Base-by-base conservation (phyloP, 805 yeast genomes). In the Millerozyma miso region DNA sequence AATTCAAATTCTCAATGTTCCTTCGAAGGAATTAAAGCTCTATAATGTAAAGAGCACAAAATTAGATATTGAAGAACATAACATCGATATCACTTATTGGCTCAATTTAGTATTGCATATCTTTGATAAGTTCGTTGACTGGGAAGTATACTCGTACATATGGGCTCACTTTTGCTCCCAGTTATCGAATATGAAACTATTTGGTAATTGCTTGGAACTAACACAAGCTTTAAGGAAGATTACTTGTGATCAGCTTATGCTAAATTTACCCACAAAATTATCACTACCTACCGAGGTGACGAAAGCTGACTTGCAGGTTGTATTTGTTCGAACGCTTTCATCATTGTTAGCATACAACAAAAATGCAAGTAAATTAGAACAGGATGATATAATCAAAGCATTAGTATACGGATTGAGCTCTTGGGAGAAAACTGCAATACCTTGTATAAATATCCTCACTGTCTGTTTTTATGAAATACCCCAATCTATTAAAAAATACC, bases 391-490 rank as follows among this genome's bases (percentile, higher is more conserved):
- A 18, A 72, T 86, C 14, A 74, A 73, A 42, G 71, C 88, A 0
- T 67, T 84, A 19, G 66, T 83, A 10, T 62, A 73, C 37, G 86
- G 87, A 0, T 61, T 86, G 41, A 75, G 80, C 1, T 80, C 88
- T 0, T 84, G 90, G 87, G 88, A 88, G 46, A 79, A 78, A 46
- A 80, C 95, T 0, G 86, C 88, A 0, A 76, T 83, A 31, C 88
- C 95, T 2, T 79, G 88, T 49, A 76, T 89, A 20, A 88, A 88
- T 51, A 81, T 83, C 35, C 65, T 90, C 44, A 80, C 85, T 4
- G 73, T 85, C 2, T 85, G 91, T 51, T 84, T 95, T 56, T 88
- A 85, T 58, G 96, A 87, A 56, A 71, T 85, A 29, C 95, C 96
- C 1, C 57, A 72, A 8, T 79, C 91, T 0, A 73, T 89, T 42